These are phyloP conservation scores for Rhizopogon roseolus DNA, from an alignment of 768 basidiomycete species.

Conservation along the genomic window DNA sequence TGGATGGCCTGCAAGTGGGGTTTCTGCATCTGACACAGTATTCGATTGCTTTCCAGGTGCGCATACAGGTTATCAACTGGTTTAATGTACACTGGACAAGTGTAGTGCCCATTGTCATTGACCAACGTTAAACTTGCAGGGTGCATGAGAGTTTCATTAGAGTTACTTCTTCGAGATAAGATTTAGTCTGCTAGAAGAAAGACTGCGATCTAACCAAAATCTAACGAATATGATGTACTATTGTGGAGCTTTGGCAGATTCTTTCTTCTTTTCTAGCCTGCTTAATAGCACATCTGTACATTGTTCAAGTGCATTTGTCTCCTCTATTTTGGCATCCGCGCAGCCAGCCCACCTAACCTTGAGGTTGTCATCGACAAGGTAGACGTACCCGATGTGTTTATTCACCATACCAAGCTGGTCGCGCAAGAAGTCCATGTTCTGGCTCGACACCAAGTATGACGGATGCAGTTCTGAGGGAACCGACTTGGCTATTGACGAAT, in stretches of 20 bases:
- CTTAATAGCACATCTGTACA: constrained; percentile 68
- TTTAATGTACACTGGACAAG: no score
- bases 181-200: neutral
- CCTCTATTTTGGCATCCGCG: constrained; percentile 75
- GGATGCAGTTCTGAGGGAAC: constrained; percentile 62
- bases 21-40: no score
- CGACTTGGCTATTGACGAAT: constrained; percentile 62
- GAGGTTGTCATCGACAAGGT: constrained; percentile 78
- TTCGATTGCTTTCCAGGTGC: no score
- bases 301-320: constrained; percentile 60
- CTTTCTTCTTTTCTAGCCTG: constrained; percentile 37
- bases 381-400: constrained; percentile 88
- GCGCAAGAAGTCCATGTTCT: constrained; percentile 82
- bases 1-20: no score
- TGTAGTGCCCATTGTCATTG: no score
- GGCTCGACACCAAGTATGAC: constrained; percentile 74
- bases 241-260: neutral
- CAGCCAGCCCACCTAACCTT: constrained; percentile 92
- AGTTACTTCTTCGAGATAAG: no score
- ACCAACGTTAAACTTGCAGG: no score
- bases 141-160: no score
- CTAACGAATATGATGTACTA: neutral
- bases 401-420: constrained; percentile 87
- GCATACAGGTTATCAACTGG: no score
- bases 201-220: neutral